Evolutionary conservation across 148 eudicot genomes (phyloP).

Genomic region (Euryodendron excelsum): DNA sequence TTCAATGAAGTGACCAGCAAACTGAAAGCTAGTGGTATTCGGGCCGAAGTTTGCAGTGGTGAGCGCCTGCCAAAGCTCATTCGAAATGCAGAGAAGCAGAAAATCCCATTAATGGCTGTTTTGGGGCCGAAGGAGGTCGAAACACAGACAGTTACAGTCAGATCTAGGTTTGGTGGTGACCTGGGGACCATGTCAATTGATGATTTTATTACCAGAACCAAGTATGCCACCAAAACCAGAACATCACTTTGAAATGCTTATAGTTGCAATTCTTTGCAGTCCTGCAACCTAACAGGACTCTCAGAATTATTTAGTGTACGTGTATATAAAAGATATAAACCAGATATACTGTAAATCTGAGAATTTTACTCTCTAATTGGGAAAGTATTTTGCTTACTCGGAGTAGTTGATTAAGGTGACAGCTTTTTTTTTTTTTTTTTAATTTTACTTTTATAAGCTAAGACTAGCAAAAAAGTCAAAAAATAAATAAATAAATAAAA

Average conservation of each 20-base stretch:
- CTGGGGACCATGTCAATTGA: conserved; percentile 62
- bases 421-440: too few relatives aligned
- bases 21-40: conserved; percentile 60
- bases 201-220: conserved; percentile 53
- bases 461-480: too few relatives aligned
- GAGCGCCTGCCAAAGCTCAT: too few relatives aligned
- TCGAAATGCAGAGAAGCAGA: conserved; percentile 81
- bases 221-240: conserved; percentile 49
- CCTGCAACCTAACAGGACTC: neutral
- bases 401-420: too few relatives aligned
- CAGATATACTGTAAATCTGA: neutral
- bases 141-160: conserved; percentile 62
- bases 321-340: neutral
- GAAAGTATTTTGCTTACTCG: too few relatives aligned
- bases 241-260: conserved; percentile 41
- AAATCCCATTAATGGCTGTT: conserved; percentile 81
- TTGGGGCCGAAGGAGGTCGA: conserved; percentile 84
- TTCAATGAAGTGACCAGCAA: conserved; percentile 54
- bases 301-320: neutral
- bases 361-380: neutral
- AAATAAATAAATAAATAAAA: too few relatives aligned
- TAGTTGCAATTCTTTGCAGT: neutral
- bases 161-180: conserved; percentile 89
- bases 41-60: conserved; percentile 83
- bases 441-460: too few relatives aligned